A percentile compares a stretch with the other conserved stretches of the same genome.
Conservation (phyloP, 768 basidiomycete species). For the Russula sp. region DNA sequence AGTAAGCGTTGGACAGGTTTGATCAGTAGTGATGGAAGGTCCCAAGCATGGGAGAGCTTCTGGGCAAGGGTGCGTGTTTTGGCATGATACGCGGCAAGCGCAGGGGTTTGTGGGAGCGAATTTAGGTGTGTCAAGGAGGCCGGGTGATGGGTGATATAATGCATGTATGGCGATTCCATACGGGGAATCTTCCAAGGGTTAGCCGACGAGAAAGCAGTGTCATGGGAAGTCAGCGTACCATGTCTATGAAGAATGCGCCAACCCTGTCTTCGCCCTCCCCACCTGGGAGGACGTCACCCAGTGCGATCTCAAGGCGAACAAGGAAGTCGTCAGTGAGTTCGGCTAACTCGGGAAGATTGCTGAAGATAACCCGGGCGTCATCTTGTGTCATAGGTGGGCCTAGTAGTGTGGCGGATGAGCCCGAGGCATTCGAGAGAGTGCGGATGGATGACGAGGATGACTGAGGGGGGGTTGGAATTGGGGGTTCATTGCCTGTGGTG, state of each 20-base stretch:
- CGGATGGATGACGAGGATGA: constrained; percentile 43
- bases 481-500: constrained; percentile 33
- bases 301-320: constrained; percentile 54
- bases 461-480: constrained; percentile 31
- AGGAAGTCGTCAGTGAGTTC: constrained; percentile 60
- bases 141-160: constrained; percentile 76
- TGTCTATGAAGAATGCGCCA: constrained; percentile 60
- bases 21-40: constrained; percentile 88
- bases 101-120: constrained; percentile 42
- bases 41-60: constrained; percentile 80
- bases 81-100: constrained; percentile 57
- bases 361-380: constrained; percentile 66
- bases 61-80: constrained; percentile 61
- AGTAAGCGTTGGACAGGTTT: constrained; percentile 95
- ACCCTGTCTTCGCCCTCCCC: constrained; percentile 64
- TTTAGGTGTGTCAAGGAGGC: constrained; percentile 64
- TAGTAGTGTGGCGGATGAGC: constrained; percentile 32
- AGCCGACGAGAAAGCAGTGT: constrained; percentile 2
- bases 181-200: constrained; percentile 46
- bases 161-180: constrained; percentile 65
- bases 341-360: constrained; percentile 70
- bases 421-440: constrained; percentile 45
- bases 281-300: constrained; percentile 55
- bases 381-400: constrained; percentile 62
- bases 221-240: constrained; percentile 36